These are phyloP conservation scores for Verticillium albo-atrum DNA, from an alignment of 2,329 filamentous ascomycete species.

Conservation along the genomic window DNA sequence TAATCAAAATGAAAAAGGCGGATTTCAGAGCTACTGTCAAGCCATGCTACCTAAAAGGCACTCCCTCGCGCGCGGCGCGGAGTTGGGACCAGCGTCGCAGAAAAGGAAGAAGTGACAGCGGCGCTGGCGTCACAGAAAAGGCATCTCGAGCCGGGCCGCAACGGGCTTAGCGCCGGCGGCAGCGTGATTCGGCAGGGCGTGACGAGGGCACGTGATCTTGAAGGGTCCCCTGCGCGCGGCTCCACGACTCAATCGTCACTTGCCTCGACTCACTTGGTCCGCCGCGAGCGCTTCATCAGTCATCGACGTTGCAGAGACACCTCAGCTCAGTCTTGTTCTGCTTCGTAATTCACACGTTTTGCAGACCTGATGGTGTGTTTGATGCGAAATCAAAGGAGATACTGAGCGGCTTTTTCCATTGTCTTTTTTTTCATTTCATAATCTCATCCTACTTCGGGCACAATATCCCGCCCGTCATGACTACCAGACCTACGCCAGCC, in stretches of 20 bases:
- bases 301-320: too few species aligned
- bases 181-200: background rate
- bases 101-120: background rate
- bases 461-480: too few species aligned
- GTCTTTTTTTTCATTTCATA: too few species aligned
- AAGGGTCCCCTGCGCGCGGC: background rate
- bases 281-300: too few species aligned
- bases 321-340: background rate
- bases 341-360: background rate
- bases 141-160: background rate
- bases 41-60: too few species aligned
- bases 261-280: too few species aligned
- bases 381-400: too few species aligned
- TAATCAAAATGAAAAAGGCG: too few species aligned
- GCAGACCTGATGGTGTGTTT: too few species aligned
- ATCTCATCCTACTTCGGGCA: too few species aligned
- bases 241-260: background rate
- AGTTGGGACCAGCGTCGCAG: background rate
- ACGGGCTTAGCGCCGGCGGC: background rate
- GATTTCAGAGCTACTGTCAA: too few species aligned
- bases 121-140: background rate
- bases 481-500: background rate
- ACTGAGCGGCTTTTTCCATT: background rate
- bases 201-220: background rate
- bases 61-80: conserved; percentile 1